A percentile compares a stretch with the other conserved stretches of the same genome.
These are phyloP conservation scores for Peronospora destructor DNA, from an alignment of 352 stramenopile genomes.

Conservation along the genomic window DNA sequence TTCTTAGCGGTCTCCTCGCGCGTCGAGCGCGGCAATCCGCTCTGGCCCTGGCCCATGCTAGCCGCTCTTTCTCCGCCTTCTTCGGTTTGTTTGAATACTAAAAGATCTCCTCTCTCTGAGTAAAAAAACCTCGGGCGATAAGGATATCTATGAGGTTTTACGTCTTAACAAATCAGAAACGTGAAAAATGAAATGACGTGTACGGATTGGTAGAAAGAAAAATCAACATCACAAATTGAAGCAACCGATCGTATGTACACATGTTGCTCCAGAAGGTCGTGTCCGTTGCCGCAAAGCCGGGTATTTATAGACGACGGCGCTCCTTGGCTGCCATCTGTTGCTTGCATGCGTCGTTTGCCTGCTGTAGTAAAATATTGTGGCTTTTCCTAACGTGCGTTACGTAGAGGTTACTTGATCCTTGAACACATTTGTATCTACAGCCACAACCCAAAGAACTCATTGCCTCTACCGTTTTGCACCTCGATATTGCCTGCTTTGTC, in stretches of 20 bases:
- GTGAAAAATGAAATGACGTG: not conserved
- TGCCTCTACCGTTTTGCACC: not conserved
- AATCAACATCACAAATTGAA: slow-evolving; percentile 16
- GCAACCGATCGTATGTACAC: slow-evolving; percentile 6
- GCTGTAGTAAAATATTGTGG: slow-evolving; percentile 18
- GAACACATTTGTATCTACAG: not conserved
- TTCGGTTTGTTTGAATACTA: not conserved
- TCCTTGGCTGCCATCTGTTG: slow-evolving; percentile 4
- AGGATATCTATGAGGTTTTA: slow-evolving; percentile 11
- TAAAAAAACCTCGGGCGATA: slow-evolving; percentile 8
- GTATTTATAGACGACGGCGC: slow-evolving; percentile 21
- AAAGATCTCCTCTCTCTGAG: slow-evolving; percentile 22
- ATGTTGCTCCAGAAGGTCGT: not conserved
- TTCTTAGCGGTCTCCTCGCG: slow-evolving; percentile 81
- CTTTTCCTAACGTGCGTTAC: slow-evolving; percentile 14
- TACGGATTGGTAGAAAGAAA: slow-evolving; percentile 15
- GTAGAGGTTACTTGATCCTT: slow-evolving; percentile 10
- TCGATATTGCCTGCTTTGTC: not conserved
- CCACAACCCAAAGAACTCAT: not conserved
- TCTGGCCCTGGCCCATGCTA: slow-evolving; percentile 83
- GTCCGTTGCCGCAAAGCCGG: slow-evolving; percentile 17
- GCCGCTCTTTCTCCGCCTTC: slow-evolving; percentile 3
- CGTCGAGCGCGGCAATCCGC: slow-evolving; percentile 70
- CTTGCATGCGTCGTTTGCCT: not conserved
- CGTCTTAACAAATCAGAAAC: slow-evolving; percentile 8